Conservation (phyloP, 176 grass and related monocot genomes). For the Carex pumila region DNA sequence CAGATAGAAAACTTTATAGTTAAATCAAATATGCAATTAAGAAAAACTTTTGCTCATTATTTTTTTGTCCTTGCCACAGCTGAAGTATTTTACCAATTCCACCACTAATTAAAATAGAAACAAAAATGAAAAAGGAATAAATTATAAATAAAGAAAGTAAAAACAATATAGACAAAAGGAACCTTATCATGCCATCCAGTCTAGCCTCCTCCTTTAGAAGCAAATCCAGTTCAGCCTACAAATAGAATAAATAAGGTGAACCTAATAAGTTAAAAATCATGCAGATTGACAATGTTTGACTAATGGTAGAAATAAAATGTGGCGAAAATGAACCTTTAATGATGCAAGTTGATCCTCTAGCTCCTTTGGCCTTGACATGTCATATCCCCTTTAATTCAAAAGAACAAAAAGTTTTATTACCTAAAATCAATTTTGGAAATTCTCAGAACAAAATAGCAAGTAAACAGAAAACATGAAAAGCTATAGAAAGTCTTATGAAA, state of each 20-base stretch:
- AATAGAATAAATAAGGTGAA: slow-evolving; percentile 20
- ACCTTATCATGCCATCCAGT: slow-evolving; percentile 73
- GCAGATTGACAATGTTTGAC: neutral
- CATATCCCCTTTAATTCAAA: slow-evolving; percentile 61
- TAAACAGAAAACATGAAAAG: neutral
- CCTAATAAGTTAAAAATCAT: neutral
- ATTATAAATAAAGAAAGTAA: neutral
- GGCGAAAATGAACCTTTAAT: slow-evolving; percentile 51
- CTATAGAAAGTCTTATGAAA: slow-evolving; percentile 13
- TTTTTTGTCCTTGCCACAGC: neutral
- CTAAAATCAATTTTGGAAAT: slow-evolving; percentile 25
- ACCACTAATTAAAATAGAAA: slow-evolving; percentile 22
- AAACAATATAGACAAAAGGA: slow-evolving; percentile 23
- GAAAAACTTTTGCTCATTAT: neutral
- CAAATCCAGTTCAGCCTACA: slow-evolving; percentile 57
- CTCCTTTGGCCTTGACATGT: slow-evolving; percentile 71
- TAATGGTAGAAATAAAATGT: neutral
- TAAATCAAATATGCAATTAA: neutral
- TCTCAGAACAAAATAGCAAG: neutral
- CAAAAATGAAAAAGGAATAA: slow-evolving; percentile 4
- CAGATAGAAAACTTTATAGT: neutral
- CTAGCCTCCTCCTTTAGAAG: slow-evolving; percentile 47
- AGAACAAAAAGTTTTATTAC: neutral
- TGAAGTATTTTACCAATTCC: neutral
- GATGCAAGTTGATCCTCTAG: slow-evolving; percentile 45